Evolutionary conservation across 2,329 filamentous ascomycete species (phyloP), one percentile per base, ranked within the genome.

Genomic region (Coniochaeta hoffmannii): DNA sequence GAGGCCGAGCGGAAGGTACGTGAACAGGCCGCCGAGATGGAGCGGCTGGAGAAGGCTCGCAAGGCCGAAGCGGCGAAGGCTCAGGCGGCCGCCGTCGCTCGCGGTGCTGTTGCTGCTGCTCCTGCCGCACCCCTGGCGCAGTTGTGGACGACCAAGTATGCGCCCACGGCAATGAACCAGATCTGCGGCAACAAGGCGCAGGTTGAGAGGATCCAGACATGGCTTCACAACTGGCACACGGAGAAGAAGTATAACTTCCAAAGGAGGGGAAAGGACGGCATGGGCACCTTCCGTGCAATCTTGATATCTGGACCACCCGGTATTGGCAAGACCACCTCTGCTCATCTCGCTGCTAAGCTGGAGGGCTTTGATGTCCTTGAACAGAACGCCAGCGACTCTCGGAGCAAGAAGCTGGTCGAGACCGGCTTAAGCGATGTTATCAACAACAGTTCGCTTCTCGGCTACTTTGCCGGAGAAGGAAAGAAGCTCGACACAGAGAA

Each of bases 241-340:
- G 84, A 83, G 55, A 87, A 89, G 56, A 90, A 89, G 67, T 87
- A 83, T 58, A 79, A 88, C 53, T 99, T 99, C 71, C 87, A 91
- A 68, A 83, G 86, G 64, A 83, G 85, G 57, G 94, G 94, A 0
- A 80, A 88, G 10, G 92, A 97, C 70, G 94, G 92, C 1, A 86
- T 86, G 68, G 93, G 93, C 32, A 80, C 80, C 0, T 89, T 88
- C 64, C 86, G 94, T 60, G 90, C 93, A n/a, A 86, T 97, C 61
- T 96, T 97, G 68, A 87, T 99, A 55, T 92, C 95, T 62, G 94
- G 94, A 0, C 93, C 94, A 15, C 94, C 94, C 30, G 94, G 94
- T 17, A 96, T 99, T 61, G 94, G 94, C 62, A 99, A 99, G 73
- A 99, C 94, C 2, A 99, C 94, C 31, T 90, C 95, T 52, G 94